phyloP scores from a whole-genome alignment of 805 yeast species.

The Metschnikowia baotianmanensis region DNA sequence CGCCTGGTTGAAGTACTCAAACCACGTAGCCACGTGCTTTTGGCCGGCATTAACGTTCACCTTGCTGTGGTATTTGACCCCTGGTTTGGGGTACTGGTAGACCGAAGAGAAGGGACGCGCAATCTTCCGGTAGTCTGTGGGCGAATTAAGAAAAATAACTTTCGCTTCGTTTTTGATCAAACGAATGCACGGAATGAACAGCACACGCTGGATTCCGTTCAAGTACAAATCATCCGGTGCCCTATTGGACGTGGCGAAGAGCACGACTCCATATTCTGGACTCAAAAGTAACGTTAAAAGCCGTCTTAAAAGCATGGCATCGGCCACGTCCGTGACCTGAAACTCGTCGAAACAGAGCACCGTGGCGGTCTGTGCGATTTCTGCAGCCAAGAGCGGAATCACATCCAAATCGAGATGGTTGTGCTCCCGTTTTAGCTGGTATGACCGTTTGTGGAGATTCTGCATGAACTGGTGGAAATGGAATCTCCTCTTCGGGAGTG shows the following conservation, averaged over 20 bases:
- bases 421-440: constrained; percentile 63
- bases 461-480: constrained; percentile 99
- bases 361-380: constrained; percentile 71
- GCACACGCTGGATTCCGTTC: constrained; percentile 90
- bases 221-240: constrained; percentile 92
- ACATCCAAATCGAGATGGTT: constrained; percentile 64
- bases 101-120: constrained; percentile 81
- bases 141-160: constrained; percentile 81
- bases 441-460: constrained; percentile 81
- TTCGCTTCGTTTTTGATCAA: constrained; percentile 68
- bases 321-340: constrained; percentile 98
- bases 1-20: constrained; percentile 66
- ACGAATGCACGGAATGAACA: constrained; percentile 90
- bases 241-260: constrained; percentile 93
- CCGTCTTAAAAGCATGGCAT: constrained; percentile 91
- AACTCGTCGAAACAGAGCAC: constrained; percentile 94
- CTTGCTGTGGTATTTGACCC: constrained; percentile 50
- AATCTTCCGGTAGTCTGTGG: constrained; percentile 89
- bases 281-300: constrained; percentile 64
- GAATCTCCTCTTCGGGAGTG: constrained; percentile 72
- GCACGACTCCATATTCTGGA: constrained; percentile 74
- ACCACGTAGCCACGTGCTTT: constrained; percentile 76
- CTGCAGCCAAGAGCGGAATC: constrained; percentile 79
- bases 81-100: constrained; percentile 70
- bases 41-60: constrained; percentile 50